Evolutionary conservation across 1,284 basidiomycete species (phyloP), one percentile per base, ranked within the genome.

Genomic region (Malassezia arunalokei): DNA sequence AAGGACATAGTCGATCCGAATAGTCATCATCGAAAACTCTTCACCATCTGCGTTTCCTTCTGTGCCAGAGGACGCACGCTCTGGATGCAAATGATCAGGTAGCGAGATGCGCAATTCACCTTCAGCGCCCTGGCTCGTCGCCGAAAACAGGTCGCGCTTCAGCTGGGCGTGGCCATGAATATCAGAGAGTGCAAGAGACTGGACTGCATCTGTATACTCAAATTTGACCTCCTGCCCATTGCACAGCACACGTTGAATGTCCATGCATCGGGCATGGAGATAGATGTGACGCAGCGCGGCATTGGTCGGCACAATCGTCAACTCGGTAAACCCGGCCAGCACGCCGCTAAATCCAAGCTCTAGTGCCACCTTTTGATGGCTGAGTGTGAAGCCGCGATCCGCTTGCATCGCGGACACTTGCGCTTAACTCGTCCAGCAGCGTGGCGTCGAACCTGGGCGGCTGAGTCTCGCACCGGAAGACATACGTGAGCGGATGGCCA

Each of bases 41-140:
- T 63, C 37, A 8, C 40, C 56, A 38, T 27, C 59, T 28, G 63
- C 61, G 32, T 57, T 37, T 4, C 48, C 52, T 54, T 59, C 32
- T 58, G 61, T 6, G 54, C 54, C 3, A 52, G 58, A 6, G 39
- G 39, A n/a, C 45, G 52, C 28, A 39, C 45, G 46, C 56, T 61
- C 29, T 20, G 45, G 8, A 47, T 58, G 52, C 53, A 48, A 45
- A 27, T 40, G 27, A 6, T 44, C 37, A 1, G 91, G 89, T 48
- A 98, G 82, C 15, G 84, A 80, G 64, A 99, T 88, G 12, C 87
- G 87, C 37, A 98, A 75, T 74, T 96, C 94, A 56, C 94, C 92
- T 70, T 94, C 86, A 57, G 90, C 87, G 40, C 83, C 81, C 64
- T 96, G 91, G 52, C 87, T 82, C 40, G 89, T 78, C 0, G 90